Conservation (phyloP, 2,329 filamentous ascomycete species). For the Scedosporium boydii region DNA sequence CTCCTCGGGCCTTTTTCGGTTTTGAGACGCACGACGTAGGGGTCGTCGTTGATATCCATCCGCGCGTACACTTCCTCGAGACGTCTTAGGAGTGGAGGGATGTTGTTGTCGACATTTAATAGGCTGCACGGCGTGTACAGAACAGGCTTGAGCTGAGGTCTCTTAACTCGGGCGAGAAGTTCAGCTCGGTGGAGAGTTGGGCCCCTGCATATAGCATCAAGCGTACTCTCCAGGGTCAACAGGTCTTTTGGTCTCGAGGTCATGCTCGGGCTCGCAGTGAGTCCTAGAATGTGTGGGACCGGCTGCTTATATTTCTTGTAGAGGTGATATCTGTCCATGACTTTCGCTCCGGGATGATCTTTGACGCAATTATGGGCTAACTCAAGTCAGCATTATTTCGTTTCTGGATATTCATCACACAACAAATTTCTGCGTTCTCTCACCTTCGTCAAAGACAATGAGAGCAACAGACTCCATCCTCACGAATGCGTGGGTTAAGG, state of each 20-base stretch:
- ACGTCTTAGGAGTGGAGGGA: not conserved
- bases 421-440: slow-evolving; percentile 8
- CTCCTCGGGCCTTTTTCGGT: slow-evolving; percentile 30
- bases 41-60: slow-evolving; percentile 53
- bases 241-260: slow-evolving; percentile 46
- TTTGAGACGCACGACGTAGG: slow-evolving; percentile 41
- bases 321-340: slow-evolving; percentile 64
- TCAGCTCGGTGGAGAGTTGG: slow-evolving; percentile 62
- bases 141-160: slow-evolving; percentile 42
- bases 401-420: not conserved
- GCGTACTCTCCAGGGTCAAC: slow-evolving; percentile 53
- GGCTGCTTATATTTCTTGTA: slow-evolving; percentile 23
- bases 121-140: slow-evolving; percentile 17
- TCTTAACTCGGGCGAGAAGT: slow-evolving; percentile 57
- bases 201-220: slow-evolving; percentile 60
- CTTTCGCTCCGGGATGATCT: slow-evolving; percentile 54
- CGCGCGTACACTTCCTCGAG: slow-evolving; percentile 16
- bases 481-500: slow-evolving; percentile 66
- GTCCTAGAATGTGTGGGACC: slow-evolving; percentile 61
- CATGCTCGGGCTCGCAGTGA: slow-evolving; percentile 72
- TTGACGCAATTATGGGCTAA: slow-evolving; percentile 65
- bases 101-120: not conserved
- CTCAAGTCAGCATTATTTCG: not conserved
- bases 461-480: slow-evolving; percentile 53
- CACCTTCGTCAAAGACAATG: slow-evolving; percentile 77